Evolutionary conservation across 2,329 filamentous ascomycete species (phyloP).

Genomic region (Exophiala calicioides): DNA sequence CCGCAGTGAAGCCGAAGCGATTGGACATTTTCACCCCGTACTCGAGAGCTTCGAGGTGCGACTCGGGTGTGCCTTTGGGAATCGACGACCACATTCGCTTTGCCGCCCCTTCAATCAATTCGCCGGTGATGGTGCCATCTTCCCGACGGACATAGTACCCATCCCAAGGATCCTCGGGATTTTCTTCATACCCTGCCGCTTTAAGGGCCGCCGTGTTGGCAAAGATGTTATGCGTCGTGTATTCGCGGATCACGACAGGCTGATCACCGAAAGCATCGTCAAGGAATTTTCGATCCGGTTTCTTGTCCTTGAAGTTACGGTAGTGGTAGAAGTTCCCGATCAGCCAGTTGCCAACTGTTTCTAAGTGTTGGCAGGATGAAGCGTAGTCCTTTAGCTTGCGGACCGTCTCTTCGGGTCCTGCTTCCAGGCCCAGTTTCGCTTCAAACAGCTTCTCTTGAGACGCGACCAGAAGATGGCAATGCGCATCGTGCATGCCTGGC

Average conservation of each 20-base stretch:
- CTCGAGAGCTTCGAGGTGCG: slow-evolving; percentile 24
- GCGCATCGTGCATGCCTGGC: slow-evolving; percentile 42
- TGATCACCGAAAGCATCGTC: slow-evolving; percentile 19
- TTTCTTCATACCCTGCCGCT: slow-evolving; percentile 14
- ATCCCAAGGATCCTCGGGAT: slow-evolving; percentile 15
- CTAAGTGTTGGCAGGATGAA: slow-evolving; percentile 12
- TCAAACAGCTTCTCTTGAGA: slow-evolving; percentile 16
- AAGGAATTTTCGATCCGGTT: slow-evolving; percentile 17
- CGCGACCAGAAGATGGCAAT: slow-evolving; percentile 34
- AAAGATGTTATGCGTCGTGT: slow-evolving; percentile 16
- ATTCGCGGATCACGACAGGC: slow-evolving; percentile 19
- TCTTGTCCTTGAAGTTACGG: slow-evolving; percentile 14
- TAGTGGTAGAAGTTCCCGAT: slow-evolving; percentile 21
- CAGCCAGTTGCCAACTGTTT: slow-evolving; percentile 18
- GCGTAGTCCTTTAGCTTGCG: slow-evolving; percentile 10
- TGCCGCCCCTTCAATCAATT: slow-evolving; percentile 16
- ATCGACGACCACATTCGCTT: slow-evolving; percentile 11
- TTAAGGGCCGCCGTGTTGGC: slow-evolving; percentile 19
- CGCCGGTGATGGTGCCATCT: slow-evolving; percentile 19
- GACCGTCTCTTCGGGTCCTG: slow-evolving; percentile 11
- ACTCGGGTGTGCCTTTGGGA: slow-evolving; percentile 11
- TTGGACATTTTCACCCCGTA: slow-evolving; percentile 34
- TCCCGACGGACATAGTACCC: slow-evolving; percentile 18
- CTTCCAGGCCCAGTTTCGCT: slow-evolving; percentile 11
- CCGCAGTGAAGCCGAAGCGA: slow-evolving; percentile 22